Conservation (phyloP, 1,284 basidiomycete species). For the Boletus chippewaensis region DNA sequence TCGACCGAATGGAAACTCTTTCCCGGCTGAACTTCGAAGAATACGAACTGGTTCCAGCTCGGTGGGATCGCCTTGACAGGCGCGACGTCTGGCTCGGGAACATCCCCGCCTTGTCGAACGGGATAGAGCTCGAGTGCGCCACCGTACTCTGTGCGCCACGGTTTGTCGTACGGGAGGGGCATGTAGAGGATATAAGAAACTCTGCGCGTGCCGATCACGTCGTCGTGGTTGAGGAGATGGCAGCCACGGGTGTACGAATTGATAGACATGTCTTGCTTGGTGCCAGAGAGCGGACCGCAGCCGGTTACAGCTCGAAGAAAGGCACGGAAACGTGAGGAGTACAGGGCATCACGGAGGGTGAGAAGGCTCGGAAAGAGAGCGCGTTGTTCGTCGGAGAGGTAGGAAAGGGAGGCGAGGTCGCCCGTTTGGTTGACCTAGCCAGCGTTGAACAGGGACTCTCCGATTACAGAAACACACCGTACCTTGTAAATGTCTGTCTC, state of each 20-base stretch:
- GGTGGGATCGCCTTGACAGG: slow-evolving; percentile 66
- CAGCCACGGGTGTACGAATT: slow-evolving; percentile 89
- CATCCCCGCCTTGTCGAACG: slow-evolving; percentile 41
- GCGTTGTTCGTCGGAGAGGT: slow-evolving; percentile 71
- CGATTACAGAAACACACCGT: slow-evolving; percentile 13
- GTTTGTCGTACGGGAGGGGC: slow-evolving; percentile 72
- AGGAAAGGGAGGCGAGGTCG: slow-evolving; percentile 89
- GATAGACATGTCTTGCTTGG: slow-evolving; percentile 94
- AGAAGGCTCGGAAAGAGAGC: slow-evolving; percentile 75
- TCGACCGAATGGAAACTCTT: slow-evolving; percentile 96
- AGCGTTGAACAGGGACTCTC: background rate
- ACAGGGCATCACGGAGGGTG: slow-evolving; percentile 85
- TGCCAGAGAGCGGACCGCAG: slow-evolving; percentile 87
- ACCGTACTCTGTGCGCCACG: slow-evolving; percentile 78
- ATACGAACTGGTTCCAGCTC: slow-evolving; percentile 95
- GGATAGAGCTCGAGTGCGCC: slow-evolving; percentile 97
- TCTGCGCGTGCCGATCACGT: slow-evolving; percentile 92
- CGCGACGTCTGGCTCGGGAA: slow-evolving; percentile 54
- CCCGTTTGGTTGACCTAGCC: slow-evolving; percentile 92
- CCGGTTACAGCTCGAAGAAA: slow-evolving; percentile 88
- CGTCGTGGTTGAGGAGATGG: slow-evolving; percentile 96
- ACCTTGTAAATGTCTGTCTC: slow-evolving; percentile 99
- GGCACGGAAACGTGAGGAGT: slow-evolving; percentile 78
- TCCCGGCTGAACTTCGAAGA: slow-evolving; percentile 89
- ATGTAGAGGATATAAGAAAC: slow-evolving; percentile 98